Conservation (phyloP, 164 flowering plant genomes). For the Protea cynaroides region DNA sequence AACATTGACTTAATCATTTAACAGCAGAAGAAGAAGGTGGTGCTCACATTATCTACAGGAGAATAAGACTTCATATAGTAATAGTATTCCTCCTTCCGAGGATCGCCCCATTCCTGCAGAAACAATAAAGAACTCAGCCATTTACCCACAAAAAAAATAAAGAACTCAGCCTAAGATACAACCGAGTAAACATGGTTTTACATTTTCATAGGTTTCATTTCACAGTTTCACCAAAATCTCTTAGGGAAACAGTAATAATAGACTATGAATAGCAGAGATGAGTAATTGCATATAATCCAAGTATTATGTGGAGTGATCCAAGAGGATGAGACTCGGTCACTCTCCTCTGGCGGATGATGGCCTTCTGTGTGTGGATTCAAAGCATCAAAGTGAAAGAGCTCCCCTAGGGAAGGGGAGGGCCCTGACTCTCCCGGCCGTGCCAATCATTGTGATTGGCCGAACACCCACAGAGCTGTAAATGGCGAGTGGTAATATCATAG, state of each 20-base stretch:
- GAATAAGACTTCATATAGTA: slow-evolving; percentile 84
- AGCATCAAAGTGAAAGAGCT: no score
- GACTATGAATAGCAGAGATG: not conserved
- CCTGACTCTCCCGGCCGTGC: no score
- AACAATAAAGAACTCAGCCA: slow-evolving; percentile 7
- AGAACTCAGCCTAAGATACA: slow-evolving; percentile 1
- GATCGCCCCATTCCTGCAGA: slow-evolving; percentile 90
- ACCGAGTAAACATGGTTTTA: not conserved
- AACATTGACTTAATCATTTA: no score
- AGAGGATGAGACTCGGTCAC: no score
- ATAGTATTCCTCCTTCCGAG: slow-evolving; percentile 68
- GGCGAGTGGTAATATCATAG: no score
- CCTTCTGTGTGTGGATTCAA: no score
- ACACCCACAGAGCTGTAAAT: no score
- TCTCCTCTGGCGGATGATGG: no score
- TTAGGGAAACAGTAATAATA: not conserved
- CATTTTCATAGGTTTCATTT: not conserved
- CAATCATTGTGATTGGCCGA: no score
- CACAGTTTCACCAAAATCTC: not conserved
- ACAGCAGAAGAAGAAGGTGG: no score
- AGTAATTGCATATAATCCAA: not conserved
- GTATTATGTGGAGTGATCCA: no score
- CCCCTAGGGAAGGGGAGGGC: no score
- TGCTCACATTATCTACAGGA: slow-evolving; percentile 74
- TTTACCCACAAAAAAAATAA: slow-evolving; percentile 40